These are phyloP conservation scores for Hypoxylon perforatum DNA, from an alignment of 495 filamentous ascomycete genomes.

Conservation along the genomic window DNA sequence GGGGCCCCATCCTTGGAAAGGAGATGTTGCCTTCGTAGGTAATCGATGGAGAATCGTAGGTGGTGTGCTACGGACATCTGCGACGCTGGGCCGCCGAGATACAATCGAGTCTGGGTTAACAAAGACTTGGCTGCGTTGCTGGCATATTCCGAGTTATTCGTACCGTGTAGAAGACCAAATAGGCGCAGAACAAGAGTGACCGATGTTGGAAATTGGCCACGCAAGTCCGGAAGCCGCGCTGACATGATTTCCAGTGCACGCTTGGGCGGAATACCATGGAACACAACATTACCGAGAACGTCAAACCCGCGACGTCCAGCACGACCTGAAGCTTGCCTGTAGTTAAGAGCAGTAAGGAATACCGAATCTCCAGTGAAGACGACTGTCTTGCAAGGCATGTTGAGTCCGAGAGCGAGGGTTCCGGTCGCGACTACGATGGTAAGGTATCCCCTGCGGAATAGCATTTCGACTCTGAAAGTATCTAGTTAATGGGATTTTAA, in stretches of 20 bases:
- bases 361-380: slow-evolving; percentile 79
- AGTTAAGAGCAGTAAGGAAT: slow-evolving; percentile 78
- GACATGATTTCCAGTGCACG: slow-evolving; percentile 74
- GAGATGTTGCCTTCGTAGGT: slow-evolving; percentile 74
- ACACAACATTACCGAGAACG: slow-evolving; percentile 81
- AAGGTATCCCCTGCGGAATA: slow-evolving; percentile 79
- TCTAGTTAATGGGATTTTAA: slow-evolving; percentile 33
- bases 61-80: slow-evolving; percentile 77
- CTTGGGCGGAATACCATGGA: slow-evolving; percentile 66
- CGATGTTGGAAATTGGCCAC: slow-evolving; percentile 81
- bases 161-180: slow-evolving; percentile 72
- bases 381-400: slow-evolving; percentile 87
- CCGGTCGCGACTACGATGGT: slow-evolving; percentile 82
- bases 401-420: slow-evolving; percentile 80
- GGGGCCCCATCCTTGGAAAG: slow-evolving; percentile 69
- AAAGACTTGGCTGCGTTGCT: slow-evolving; percentile 70
- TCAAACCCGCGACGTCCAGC: slow-evolving; percentile 85
- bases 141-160: slow-evolving; percentile 69
- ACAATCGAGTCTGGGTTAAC: slow-evolving; percentile 74
- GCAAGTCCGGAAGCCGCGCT: slow-evolving; percentile 75
- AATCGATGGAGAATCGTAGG: slow-evolving; percentile 82
- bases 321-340: slow-evolving; percentile 79
- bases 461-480: slow-evolving; percentile 66
- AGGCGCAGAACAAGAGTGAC: slow-evolving; percentile 77
- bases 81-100: slow-evolving; percentile 69